A percentile compares a stretch with the other conserved stretches of the same genome.
Conservation (phyloP, 495 filamentous ascomycete species). For the Penicillium cosmopolitanum region DNA sequence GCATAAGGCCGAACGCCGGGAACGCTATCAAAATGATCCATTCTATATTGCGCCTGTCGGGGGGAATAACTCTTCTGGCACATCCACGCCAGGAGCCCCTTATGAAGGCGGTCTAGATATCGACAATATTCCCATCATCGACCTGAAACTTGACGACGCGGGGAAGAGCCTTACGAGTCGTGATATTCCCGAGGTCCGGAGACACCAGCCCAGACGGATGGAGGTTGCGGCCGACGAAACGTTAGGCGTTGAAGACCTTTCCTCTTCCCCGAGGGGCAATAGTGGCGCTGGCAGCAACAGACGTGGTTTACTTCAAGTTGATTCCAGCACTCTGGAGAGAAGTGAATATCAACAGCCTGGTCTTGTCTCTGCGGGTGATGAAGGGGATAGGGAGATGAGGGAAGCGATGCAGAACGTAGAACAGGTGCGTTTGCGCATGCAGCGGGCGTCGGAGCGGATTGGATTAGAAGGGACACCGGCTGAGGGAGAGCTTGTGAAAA, state of each 20-base stretch:
- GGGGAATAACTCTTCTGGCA: conserved; percentile 39
- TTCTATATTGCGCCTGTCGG: conserved; percentile 80
- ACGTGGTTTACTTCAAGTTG: conserved; percentile 73
- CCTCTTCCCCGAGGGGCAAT: conserved; percentile 24
- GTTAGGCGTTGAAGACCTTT: conserved; percentile 34
- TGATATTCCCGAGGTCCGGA: conserved; percentile 23
- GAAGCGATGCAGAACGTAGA: conserved; percentile 87
- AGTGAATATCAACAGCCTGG: conserved; percentile 58
- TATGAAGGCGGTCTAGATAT: conserved; percentile 81
- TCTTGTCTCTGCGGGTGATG: conserved; percentile 17
- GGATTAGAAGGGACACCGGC: conserved; percentile 68
- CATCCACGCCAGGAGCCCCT: conserved; percentile 68
- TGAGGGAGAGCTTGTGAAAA: conserved; percentile 76
- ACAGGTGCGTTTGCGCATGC: conserved; percentile 83
- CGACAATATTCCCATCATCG: conserved; percentile 93
- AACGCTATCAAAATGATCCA: conserved; percentile 87
- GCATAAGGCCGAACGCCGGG: conserved; percentile 68
- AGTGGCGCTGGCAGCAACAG: conserved; percentile 42
- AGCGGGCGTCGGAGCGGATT: conserved; percentile 82
- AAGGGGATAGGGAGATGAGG: conserved; percentile 81
- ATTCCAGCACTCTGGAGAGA: conserved; percentile 74
- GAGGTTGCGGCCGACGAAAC: conserved; percentile 66
- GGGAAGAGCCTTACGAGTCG: conserved; percentile 12
- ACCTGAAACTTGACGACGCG: conserved; percentile 70
- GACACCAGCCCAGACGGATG: conserved; percentile 48